phyloP scores from a whole-genome alignment of 1,284 basidiomycete species.

The Rhodotorula sp. region DNA sequence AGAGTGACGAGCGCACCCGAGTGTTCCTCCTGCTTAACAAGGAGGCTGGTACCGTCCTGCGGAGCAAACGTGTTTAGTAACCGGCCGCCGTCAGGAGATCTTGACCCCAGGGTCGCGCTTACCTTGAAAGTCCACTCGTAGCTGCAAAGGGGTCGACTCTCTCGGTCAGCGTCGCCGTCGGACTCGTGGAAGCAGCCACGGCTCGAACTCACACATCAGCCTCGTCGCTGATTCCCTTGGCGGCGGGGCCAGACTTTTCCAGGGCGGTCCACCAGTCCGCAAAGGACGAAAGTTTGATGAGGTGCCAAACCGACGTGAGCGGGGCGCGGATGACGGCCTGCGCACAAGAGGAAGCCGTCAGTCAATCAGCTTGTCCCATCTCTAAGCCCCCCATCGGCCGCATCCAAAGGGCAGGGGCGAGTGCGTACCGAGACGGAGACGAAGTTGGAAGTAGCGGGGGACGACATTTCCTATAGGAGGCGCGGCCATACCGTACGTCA shows the following conservation, averaged over 20 bases:
- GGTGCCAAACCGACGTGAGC: constrained; percentile 43
- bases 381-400: not conserved
- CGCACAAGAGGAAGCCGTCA: not conserved
- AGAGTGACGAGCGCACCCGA: constrained; percentile 10
- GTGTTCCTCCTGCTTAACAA: constrained; percentile 48
- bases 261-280: constrained; percentile 40
- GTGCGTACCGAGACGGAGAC: not conserved
- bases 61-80: not conserved
- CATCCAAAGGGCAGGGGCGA: not conserved
- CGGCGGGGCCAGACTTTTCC: constrained; percentile 17
- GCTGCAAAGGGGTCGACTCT: not conserved
- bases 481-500: too few relatives aligned
- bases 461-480: not conserved
- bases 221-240: constrained; percentile 31
- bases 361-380: not conserved
- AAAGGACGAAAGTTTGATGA: constrained; percentile 46
- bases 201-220: constrained; percentile 23
- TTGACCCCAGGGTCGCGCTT: not conserved
- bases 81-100: not conserved
- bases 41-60: constrained; percentile 28
- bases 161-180: not conserved
- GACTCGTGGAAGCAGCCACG: too few relatives aligned
- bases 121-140: constrained; percentile 42
- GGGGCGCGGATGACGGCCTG: constrained; percentile 43
- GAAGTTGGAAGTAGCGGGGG: not conserved